phyloP scores from a whole-genome alignment of 1,284 basidiomycete species.

The Lentinus polychrous region DNA sequence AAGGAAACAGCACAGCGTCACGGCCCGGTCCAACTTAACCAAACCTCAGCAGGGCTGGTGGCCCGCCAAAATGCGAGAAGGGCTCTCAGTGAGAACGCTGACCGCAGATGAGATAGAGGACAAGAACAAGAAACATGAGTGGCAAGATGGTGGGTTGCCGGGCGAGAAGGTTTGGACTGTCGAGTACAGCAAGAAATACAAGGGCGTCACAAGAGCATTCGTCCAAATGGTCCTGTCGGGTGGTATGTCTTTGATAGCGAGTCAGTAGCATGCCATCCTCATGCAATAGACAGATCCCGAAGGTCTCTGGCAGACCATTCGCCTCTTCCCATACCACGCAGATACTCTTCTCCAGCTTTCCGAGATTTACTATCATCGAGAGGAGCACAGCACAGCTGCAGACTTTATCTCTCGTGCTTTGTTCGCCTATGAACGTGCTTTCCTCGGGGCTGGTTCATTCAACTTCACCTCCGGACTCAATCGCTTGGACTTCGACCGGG shows the following conservation, averaged over 20 bases:
- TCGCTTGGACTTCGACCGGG: constrained; percentile 79
- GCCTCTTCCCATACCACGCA: constrained; percentile 73
- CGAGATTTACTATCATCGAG: constrained; percentile 77
- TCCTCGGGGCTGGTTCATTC: constrained; percentile 77
- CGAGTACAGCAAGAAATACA: constrained; percentile 80
- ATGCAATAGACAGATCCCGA: constrained; percentile 49
- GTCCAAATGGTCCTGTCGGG: constrained; percentile 75
- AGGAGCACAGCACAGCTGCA: constrained; percentile 79
- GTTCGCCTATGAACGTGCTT: constrained; percentile 84
- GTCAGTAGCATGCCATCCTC: not conserved
- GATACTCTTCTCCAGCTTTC: constrained; percentile 87
- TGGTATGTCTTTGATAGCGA: constrained; percentile 39
- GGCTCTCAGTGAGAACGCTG: constrained; percentile 57
- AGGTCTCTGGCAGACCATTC: constrained; percentile 52
- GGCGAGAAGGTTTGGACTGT: constrained; percentile 83
- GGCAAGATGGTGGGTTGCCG: constrained; percentile 28
- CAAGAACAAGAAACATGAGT: constrained; percentile 35
- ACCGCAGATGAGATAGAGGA: constrained; percentile 46
- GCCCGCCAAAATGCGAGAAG: constrained; percentile 57
- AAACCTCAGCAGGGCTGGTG: constrained; percentile 59
- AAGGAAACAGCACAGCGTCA: constrained; percentile 18
- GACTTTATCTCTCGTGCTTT: constrained; percentile 84
- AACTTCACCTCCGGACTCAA: constrained; percentile 74
- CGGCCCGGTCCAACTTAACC: constrained; percentile 54
- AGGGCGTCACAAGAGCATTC: constrained; percentile 73